These are phyloP conservation scores for Globisporangium emineosum DNA, from an alignment of 352 stramenopile species.

Conservation along the genomic window DNA sequence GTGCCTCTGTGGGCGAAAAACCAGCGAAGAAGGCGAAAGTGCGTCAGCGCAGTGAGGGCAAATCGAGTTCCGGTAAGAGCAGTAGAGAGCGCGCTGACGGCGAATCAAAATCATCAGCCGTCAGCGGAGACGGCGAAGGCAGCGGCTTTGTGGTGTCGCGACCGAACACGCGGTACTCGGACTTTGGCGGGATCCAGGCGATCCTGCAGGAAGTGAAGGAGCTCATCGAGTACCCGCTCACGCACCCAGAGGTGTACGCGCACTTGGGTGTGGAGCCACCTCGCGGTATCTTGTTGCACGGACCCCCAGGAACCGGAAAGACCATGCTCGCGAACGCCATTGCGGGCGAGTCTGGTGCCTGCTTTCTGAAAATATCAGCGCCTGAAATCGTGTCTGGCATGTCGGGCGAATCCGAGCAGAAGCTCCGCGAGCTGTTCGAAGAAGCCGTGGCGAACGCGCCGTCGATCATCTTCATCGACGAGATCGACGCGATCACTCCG, in stretches of 20 bases:
- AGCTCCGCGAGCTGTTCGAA: conserved; percentile 92
- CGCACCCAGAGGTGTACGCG: conserved; percentile 91
- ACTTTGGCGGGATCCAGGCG: conserved; percentile 87
- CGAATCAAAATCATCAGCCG: not conserved
- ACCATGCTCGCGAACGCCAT: conserved; percentile 93
- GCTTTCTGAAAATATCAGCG: conserved; percentile 85
- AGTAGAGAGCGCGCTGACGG: conserved; percentile 17
- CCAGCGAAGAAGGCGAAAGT: conserved; percentile 72
- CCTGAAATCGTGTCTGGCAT: conserved; percentile 95
- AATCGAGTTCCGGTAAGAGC: conserved; percentile 6
- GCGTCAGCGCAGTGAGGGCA: conserved; percentile 33
- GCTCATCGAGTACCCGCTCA: conserved; percentile 95
- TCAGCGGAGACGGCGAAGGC: conserved; percentile 20
- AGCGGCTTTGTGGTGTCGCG: conserved; percentile 70
- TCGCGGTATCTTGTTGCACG: conserved; percentile 90
- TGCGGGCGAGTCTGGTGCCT: conserved; percentile 88
- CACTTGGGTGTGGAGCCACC: conserved; percentile 92
- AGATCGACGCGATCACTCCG: conserved; percentile 96
- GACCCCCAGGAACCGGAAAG: conserved; percentile 92
- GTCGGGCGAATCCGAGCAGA: conserved; percentile 88
- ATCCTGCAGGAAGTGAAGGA: conserved; percentile 90
- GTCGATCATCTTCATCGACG: conserved; percentile 98
- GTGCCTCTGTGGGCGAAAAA: conserved; percentile 27
- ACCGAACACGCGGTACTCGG: conserved; percentile 77
- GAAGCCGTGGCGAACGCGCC: conserved; percentile 92